Base-by-base conservation (phyloP, 2,329 filamentous ascomycete genomes). In the Sclerotinia minor region DNA sequence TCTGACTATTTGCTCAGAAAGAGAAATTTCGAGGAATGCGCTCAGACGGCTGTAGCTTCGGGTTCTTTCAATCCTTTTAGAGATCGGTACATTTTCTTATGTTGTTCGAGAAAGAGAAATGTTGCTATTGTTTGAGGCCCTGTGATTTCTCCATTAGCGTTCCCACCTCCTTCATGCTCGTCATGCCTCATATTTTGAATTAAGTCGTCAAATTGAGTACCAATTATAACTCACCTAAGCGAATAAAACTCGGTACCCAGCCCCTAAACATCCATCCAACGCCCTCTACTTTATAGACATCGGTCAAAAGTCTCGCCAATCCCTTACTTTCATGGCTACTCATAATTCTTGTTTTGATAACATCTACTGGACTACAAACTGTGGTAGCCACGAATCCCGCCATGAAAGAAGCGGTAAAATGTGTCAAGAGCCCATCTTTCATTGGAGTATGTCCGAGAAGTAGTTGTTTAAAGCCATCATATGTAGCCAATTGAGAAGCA, bases 291-390 rank as follows among this genome's bases (percentile, higher is more conserved):
- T 82, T 84, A 71, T 88, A 91, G 44, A 94, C 88, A 55, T 91
- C 87, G 53, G 81, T 79, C 65, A 96, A 79, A 29, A 93, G 78
- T 67, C 81, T 81, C 3, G 85, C 71, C 41, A 95, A 79, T 35
- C 84, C 82, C 71, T 85, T 75, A 47, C 79, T 79, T 71, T 85
- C 83, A 44, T 81, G 77, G 3, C 88, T 85, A 70, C 88, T 90
- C 92, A 96, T 96, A 75, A 96, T 86, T 32, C 91, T 84, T 13
- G 92, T 96, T 83, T 96, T 96, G 80, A 96, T 89, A 41, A 96
- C 92, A 78, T 96, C 92, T 63, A 96, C 89, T 0, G 92, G 92
- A 68, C 88, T 92, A 72, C 91, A 95, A 17, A 94, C 85, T 0
- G 92, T 95, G 1, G 92, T 94, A 5, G 92, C 92, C 8, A 93